These are phyloP conservation scores for Pharus latifolius DNA, from an alignment of 176 grass and related monocot species.

Conservation along the genomic window DNA sequence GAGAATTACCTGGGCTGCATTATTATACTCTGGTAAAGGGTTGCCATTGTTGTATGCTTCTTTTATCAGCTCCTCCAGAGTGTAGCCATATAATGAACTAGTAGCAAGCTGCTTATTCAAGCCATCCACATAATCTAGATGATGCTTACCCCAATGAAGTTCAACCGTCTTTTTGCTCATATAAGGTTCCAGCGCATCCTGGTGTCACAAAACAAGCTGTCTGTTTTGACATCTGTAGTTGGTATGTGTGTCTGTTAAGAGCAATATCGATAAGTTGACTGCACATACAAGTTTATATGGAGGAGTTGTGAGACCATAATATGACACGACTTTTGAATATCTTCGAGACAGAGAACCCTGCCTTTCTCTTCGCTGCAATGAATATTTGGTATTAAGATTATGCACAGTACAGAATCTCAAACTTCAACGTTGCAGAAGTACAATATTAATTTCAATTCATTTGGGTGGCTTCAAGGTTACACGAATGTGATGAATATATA, in stretches of 20 bases:
- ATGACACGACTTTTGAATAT: conserved; percentile 38
- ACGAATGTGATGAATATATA: no score
- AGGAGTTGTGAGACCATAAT: conserved; percentile 63
- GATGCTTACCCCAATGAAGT: conserved; percentile 82
- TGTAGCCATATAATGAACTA: conserved; percentile 75
- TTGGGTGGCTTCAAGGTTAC: no score
- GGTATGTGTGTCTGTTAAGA: background rate
- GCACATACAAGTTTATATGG: conserved; percentile 71
- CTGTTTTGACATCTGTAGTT: background rate
- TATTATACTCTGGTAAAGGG: conserved; percentile 79
- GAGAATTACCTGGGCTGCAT: conserved; percentile 57
- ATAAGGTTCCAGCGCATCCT: conserved; percentile 93
- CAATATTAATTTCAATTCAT: no score
- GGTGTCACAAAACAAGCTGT: background rate
- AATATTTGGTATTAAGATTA: background rate
- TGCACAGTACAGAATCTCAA: background rate
- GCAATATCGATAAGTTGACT: background rate
- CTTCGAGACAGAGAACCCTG: conserved; percentile 16
- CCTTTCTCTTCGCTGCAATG: conserved; percentile 16
- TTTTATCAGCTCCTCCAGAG: conserved; percentile 82
- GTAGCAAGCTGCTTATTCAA: conserved; percentile 68
- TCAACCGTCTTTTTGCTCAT: conserved; percentile 71
- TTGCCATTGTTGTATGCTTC: conserved; percentile 93
- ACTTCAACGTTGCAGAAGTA: background rate
- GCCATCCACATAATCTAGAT: conserved; percentile 55